phyloP scores from a whole-genome alignment of 2,329 filamentous ascomycete species.

The Hypoxylon sp. region DNA sequence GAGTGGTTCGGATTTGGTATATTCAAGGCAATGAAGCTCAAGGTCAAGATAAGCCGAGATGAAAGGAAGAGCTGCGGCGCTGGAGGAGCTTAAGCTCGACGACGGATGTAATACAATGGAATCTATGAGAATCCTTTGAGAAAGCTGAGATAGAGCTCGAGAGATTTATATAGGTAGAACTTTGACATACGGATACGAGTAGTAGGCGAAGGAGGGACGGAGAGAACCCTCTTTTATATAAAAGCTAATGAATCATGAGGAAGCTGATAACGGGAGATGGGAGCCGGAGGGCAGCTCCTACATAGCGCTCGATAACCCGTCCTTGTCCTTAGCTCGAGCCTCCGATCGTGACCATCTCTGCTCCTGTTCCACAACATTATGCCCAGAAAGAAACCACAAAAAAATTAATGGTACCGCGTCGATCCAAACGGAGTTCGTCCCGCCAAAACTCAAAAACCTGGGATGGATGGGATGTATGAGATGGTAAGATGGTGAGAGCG shows the following conservation, averaged over 20 bases:
- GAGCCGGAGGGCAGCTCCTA: not conserved
- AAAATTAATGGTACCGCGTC: slow-evolving; percentile 14
- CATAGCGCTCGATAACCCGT: not conserved
- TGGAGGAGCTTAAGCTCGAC: not conserved
- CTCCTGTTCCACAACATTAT: slow-evolving; percentile 26
- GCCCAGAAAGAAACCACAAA: not conserved
- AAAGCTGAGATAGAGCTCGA: not conserved
- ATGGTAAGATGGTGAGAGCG: not conserved
- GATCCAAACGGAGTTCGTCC: slow-evolving; percentile 35
- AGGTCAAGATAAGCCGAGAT: slow-evolving; percentile 5
- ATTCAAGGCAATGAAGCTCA: not conserved
- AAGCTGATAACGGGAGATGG: not conserved
- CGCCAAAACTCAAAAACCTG: slow-evolving; percentile 36
- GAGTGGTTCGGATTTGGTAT: not conserved
- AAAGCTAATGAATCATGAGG: slow-evolving; percentile 2
- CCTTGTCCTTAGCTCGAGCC: not conserved
- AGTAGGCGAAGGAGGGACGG: not conserved
- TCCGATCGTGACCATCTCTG: slow-evolving; percentile 18
- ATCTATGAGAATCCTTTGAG: not conserved
- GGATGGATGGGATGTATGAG: slow-evolving; percentile 9
- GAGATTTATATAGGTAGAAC: not conserved
- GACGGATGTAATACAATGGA: not conserved
- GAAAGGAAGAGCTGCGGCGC: not conserved
- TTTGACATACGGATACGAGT: not conserved
- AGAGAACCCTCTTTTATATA: slow-evolving; percentile 5